Percentiles rank a stretch among this genome's conserved stretches.
Evolutionary conservation across 2,329 filamentous ascomycete species (phyloP).

Genomic region (Xylaria hypoxylon): DNA sequence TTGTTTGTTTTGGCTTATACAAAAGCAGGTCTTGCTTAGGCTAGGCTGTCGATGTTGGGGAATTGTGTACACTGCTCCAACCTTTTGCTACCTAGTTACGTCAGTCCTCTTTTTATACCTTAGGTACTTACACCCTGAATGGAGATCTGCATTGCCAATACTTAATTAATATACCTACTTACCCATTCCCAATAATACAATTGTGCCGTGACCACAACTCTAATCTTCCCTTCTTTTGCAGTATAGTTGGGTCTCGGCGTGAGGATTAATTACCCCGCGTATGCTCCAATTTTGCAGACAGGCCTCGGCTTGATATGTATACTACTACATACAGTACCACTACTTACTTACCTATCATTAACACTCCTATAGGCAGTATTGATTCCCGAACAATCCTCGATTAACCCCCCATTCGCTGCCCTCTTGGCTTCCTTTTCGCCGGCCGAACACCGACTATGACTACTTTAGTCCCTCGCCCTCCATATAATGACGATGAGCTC

Average conservation of each 20-base stretch:
- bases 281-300: not conserved
- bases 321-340: too few species aligned
- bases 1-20: too few species aligned
- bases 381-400: not conserved
- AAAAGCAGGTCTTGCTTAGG: too few species aligned
- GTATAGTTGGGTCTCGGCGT: too few species aligned
- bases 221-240: not conserved
- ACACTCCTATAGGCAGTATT: not conserved
- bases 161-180: too few species aligned
- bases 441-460: slow-evolving; percentile 70
- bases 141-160: too few species aligned
- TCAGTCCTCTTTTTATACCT: too few species aligned
- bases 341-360: slow-evolving; percentile 1
- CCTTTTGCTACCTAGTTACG: too few species aligned
- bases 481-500: slow-evolving; percentile 86
- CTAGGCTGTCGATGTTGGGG: too few species aligned
- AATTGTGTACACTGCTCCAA: too few species aligned
- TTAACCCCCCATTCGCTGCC: not conserved
- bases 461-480: slow-evolving; percentile 76
- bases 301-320: not conserved
- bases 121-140: too few species aligned
- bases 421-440: not conserved
- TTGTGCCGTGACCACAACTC: not conserved
- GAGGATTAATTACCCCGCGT: slow-evolving; percentile 4
- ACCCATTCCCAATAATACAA: not conserved